These are phyloP conservation scores for Pneumocystis oryctolagi DNA, from an alignment of 1,139 yeast species.

Conservation along the genomic window DNA sequence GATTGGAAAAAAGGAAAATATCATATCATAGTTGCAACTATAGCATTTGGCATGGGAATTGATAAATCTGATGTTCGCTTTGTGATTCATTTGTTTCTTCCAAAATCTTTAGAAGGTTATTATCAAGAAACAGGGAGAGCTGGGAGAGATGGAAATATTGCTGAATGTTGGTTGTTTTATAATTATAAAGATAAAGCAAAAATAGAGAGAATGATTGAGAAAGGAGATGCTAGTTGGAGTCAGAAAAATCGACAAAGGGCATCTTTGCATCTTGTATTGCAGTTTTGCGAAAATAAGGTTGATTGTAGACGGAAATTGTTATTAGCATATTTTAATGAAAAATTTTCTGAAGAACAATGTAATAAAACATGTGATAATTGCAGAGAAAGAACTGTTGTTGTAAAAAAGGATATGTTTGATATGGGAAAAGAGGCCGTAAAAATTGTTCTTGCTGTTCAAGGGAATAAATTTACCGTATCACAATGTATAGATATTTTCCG, in stretches of 20 bases:
- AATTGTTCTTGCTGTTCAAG: conserved; percentile 43
- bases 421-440: conserved; percentile 45
- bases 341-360: conserved; percentile 54
- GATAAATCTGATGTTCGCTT: conserved; percentile 90
- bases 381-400: conserved; percentile 34
- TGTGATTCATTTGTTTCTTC: conserved; percentile 80
- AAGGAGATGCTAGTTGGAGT: conserved; percentile 46
- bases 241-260: conserved; percentile 67
- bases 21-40: conserved; percentile 84
- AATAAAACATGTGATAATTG: conserved; percentile 77
- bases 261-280: conserved; percentile 69
- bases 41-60: conserved; percentile 98
- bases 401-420: conserved; percentile 54
- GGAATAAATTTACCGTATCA: conserved; percentile 53
- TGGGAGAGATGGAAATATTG: conserved; percentile 77
- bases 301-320: conserved; percentile 88
- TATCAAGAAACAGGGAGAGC: conserved; percentile 99
- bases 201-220: conserved; percentile 59
- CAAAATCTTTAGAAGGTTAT: conserved; percentile 84
- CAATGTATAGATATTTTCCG: conserved; percentile 73
- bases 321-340: conserved; percentile 75
- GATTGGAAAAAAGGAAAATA: conserved; percentile 65
- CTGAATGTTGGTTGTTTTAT: conserved; percentile 73
- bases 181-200: conserved; percentile 48
- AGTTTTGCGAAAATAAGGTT: conserved; percentile 78